phyloP scores from a whole-genome alignment of 306 rosid genomes.

The Quercus aquifolioides region DNA sequence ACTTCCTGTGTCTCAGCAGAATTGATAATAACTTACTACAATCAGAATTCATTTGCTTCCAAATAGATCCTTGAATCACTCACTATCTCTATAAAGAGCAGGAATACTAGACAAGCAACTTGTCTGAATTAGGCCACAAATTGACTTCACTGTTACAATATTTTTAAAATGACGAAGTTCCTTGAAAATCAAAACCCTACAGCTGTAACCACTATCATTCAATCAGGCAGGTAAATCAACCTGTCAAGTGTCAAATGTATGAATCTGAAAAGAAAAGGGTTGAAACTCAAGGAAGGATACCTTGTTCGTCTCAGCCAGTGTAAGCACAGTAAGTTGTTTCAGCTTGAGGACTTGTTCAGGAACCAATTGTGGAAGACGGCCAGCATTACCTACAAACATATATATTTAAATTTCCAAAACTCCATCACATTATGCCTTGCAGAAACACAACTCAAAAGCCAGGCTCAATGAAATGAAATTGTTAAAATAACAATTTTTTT shows the following conservation, averaged over 20 bases:
- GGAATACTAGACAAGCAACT: not conserved
- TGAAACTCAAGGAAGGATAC: conserved; percentile 29
- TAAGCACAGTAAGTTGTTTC: conserved; percentile 96
- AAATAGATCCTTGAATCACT: not conserved
- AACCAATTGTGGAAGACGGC: conserved; percentile 52
- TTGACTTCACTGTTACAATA: not conserved
- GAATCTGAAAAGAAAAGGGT: not conserved
- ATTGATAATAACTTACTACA: not conserved
- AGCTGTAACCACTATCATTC: not conserved
- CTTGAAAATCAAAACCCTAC: not conserved
- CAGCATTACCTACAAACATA: conserved; percentile 54
- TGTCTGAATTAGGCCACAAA: not conserved
- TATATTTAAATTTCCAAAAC: conserved; percentile 5
- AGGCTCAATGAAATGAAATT: not conserved
- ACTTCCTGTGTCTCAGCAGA: not conserved
- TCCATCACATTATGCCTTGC: not conserved
- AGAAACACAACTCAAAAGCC: not conserved
- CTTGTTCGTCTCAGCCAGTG: conserved; percentile 89
- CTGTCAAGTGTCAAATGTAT: not conserved
- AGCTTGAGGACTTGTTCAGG: conserved; percentile 86
- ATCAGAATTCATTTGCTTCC: not conserved
- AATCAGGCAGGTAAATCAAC: conserved; percentile 7
- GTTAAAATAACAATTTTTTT: not conserved
- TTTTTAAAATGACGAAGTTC: not conserved
- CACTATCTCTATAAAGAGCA: not conserved